Conservation (phyloP, 148 eudicot species). For the Agrostemma githago region DNA sequence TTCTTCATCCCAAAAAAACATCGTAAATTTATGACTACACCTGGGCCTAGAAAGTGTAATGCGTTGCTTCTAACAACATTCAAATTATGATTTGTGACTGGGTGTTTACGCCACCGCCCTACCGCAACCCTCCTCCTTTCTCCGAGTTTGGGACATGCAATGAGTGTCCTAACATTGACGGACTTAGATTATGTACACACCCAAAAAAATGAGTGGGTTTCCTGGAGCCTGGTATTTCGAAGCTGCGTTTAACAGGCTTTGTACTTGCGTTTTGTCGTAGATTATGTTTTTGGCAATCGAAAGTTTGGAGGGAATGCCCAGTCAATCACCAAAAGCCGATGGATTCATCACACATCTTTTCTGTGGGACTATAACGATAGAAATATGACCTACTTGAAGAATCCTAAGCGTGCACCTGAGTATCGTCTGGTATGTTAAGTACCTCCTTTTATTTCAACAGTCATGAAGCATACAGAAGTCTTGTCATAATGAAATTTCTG, state of each 20-base stretch:
- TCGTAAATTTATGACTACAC: too few relatives aligned
- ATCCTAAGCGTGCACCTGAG: conserved; percentile 68
- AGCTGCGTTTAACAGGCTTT: not conserved
- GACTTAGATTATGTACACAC: not conserved
- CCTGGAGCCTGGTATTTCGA: conserved; percentile 6
- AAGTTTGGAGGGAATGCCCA: conserved; percentile 98
- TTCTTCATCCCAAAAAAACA: too few relatives aligned
- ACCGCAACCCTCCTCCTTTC: too few relatives aligned
- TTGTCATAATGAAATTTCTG: not conserved
- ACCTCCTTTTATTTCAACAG: not conserved
- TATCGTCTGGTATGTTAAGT: conserved; percentile 52
- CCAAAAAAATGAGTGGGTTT: not conserved
- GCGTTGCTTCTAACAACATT: too few relatives aligned
- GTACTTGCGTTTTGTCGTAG: conserved; percentile 28
- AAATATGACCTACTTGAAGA: conserved; percentile 76
- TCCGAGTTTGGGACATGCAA: too few relatives aligned
- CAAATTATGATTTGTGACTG: too few relatives aligned
- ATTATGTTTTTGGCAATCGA: conserved; percentile 74
- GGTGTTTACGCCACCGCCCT: too few relatives aligned
- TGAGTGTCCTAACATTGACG: too few relatives aligned
- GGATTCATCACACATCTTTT: conserved; percentile 95
- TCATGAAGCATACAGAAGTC: conserved; percentile 4
- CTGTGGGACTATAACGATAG: conserved; percentile 73
- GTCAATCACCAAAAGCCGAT: conserved; percentile 73
- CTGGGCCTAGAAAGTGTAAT: too few relatives aligned